Evolutionary conservation across 805 yeast genomes (phyloP), one percentile per base, ranked within the genome.

Genomic region (Maudiozyma bulderi): DNA sequence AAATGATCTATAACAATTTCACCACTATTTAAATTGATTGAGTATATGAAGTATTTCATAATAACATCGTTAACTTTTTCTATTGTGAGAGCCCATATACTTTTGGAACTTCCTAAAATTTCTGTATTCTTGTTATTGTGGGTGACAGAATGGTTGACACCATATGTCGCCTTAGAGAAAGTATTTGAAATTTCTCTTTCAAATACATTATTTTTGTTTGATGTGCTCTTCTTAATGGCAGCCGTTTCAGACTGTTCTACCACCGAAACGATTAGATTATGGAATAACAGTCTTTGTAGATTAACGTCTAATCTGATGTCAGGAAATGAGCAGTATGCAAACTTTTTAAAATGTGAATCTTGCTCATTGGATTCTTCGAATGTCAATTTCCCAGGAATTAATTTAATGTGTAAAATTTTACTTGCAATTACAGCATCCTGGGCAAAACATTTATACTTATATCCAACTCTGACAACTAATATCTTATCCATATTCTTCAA

Each of bases 251-350:
- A 69, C 60, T 93, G 98, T 58, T 84, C 83, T 0, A 90, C 93
- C 1, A 93, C 79, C 0, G 95, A 98, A 3, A 93, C 87, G 61
- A 85, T 90, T 51, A 78, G 69, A 0, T 96, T 96, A 48, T 71
- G 72, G 39, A 75, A 77, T 4, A 93, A 72, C 14, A 91, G 68
- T 51, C 91, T 73, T 61, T 84, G 85, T 37, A 90, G 67, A 62
- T 91, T 91, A 32, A 84, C 73, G 55, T 84, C 84, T 11, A 93
- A 70, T 50, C 93, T 70, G 31, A 71, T 77, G 46, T 84, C 85
- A 0, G 97, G 98, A 34, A 93, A 84, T 7, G 93, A 82, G 52
- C 95, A 84, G 58, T 86, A 85, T 0, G 96, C 91, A 57, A 86
- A 82, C 49, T 76, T 74, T 45, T 75, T 76, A 57, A 75, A 78